Conservation (phyloP, 164 flowering plant genomes). For the Protea cynaroides region DNA sequence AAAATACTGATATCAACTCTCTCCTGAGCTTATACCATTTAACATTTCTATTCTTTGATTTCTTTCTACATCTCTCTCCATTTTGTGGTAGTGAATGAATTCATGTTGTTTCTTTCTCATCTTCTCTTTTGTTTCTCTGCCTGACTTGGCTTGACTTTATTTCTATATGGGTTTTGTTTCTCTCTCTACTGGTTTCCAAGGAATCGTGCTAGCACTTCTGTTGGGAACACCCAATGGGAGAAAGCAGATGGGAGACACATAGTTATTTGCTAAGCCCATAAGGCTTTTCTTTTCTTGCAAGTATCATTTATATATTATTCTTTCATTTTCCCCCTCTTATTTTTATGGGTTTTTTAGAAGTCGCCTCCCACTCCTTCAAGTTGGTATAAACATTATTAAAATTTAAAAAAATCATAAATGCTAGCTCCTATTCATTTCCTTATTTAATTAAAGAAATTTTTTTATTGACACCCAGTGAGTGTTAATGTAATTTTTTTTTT, state of each 20-base stretch:
- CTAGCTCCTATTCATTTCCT: too few relatives aligned
- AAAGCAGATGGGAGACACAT: too few relatives aligned
- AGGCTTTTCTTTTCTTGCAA: conserved; percentile 37
- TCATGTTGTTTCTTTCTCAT: background rate
- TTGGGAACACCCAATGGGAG: conserved; percentile 25
- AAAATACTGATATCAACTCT: background rate
- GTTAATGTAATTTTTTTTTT: too few relatives aligned
- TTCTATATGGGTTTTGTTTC: background rate
- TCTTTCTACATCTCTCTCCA: background rate
- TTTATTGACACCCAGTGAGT: too few relatives aligned
- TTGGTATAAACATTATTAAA: too few relatives aligned
- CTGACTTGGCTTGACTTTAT: background rate
- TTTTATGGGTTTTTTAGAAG: too few relatives aligned
- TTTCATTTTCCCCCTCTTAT: too few relatives aligned
- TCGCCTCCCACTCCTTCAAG: too few relatives aligned
- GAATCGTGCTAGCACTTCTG: too few relatives aligned
- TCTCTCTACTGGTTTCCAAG: background rate
- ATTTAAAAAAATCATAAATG: too few relatives aligned
- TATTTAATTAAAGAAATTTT: too few relatives aligned
- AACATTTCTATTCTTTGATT: background rate
- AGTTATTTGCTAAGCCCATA: background rate
- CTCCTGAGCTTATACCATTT: background rate
- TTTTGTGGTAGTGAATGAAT: background rate
- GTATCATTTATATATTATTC: conserved; percentile 1
- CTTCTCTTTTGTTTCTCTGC: background rate